Evolutionary conservation across 768 basidiomycete genomes (phyloP), one percentile per base, ranked within the genome.

Genomic region (Mrakia blollopis): DNA sequence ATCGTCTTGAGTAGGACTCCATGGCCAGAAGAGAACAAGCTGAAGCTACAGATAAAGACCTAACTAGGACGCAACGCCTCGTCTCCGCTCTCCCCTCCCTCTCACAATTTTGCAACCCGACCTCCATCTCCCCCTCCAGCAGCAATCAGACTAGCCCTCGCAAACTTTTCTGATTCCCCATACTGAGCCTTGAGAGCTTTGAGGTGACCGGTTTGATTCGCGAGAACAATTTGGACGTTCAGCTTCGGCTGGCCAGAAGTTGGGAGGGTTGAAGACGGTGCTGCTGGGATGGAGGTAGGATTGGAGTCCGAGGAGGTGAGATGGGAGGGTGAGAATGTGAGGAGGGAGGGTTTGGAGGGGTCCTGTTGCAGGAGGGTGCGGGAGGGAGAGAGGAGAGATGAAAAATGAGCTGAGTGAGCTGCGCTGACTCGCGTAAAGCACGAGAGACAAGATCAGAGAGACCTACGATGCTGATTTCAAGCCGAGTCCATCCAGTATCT

Each of bases 101-200:
- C 47, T 50, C 47, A 50, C 18, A 50, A 21, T 18, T 21, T 50
- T 18, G 47, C 47, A 14, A 5, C 47, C 13, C 47, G 14, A 10
- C 14, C 14, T 18, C 18, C 47, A 18, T n/a, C 57, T 57, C 57
- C 57, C 0, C 57, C 57, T 10, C 57, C 57, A 0, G 25, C 57
- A 57, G 57, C 57, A 14, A 57, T 57, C 28, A 18, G 28, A 3
- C 25, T 88, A 89, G 14, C 91, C 89, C 65, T 92, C 47, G 47
- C 47, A 7, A 50, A 16, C 7, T 21, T 44, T 44, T 44, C 44
- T 0, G 89, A 0, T 92, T 92, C 3, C 91, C 91, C 77, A 87
- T 23, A 14, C 82, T 94, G 92, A 7, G 92, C 88, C 67, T 84
- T 86, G 18, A 85, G 74, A 0, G 82, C 82, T 3, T 83, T 81